Evolutionary conservation across 306 rosid genomes (phyloP).

Genomic region (Senna tora): DNA sequence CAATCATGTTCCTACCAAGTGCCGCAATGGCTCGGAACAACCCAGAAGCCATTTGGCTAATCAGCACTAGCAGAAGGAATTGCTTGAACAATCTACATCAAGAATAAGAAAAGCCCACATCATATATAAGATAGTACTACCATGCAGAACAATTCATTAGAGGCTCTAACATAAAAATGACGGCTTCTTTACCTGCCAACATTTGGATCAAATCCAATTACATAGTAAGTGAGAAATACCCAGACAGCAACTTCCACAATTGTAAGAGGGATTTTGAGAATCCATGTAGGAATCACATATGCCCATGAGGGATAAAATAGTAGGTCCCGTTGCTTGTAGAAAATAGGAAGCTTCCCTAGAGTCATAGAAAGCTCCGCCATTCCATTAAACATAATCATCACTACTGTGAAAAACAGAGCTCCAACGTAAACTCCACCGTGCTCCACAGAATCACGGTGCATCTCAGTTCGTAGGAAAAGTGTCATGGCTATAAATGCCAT

Average conservation of each 20-base stretch:
- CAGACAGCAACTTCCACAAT: constrained; percentile 55
- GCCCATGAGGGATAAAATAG: constrained; percentile 68
- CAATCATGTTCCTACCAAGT: constrained; percentile 50
- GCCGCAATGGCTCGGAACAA: constrained; percentile 56
- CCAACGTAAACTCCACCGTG: constrained; percentile 59
- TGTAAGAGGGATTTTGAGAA: constrained; percentile 51
- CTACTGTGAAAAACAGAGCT: constrained; percentile 51
- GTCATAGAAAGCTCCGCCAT: constrained; percentile 55
- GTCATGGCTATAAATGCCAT: constrained; percentile 58
- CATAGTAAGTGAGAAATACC: constrained; percentile 61
- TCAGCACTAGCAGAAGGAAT: constrained; percentile 41
- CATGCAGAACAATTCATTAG: constrained; percentile 8
- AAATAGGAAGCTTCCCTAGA: constrained; percentile 57
- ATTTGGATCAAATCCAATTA: constrained; percentile 62
- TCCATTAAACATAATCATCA: constrained; percentile 56
- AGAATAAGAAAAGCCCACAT: neutral
- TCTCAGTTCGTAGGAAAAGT: constrained; percentile 68
- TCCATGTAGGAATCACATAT: constrained; percentile 63
- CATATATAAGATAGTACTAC: constrained; percentile 14
- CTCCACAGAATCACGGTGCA: constrained; percentile 52
- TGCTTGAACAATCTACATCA: constrained; percentile 51
- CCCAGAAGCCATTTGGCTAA: constrained; percentile 57
- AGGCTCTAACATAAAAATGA: neutral
- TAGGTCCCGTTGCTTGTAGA: constrained; percentile 69
- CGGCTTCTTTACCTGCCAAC: constrained; percentile 47